Evolutionary conservation across 2,329 filamentous ascomycete genomes (phyloP), one percentile per base, ranked within the genome.

Genomic region (Elsinoe perseae): DNA sequence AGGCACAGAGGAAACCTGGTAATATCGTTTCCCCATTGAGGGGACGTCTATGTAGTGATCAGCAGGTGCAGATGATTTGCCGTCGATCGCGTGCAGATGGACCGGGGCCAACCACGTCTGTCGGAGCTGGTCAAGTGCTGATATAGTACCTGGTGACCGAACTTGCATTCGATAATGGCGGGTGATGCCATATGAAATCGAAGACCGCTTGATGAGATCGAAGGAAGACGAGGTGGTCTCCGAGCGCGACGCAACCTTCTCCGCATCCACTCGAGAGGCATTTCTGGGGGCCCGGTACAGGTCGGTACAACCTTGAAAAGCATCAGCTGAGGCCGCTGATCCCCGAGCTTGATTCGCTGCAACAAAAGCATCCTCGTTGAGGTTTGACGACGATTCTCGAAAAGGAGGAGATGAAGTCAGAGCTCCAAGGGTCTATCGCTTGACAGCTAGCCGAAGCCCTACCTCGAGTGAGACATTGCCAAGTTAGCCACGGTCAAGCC

Each of bases 11-110:
- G 27, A 20, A 18, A 16, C 27, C 30, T 50, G 44, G 44, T 50
- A 32, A 4, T 18, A 32, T 50, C 16, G 44, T 14, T 50, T 50
- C 44, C 44, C 25, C 25, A 16, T 48, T 48, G 43, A 48, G 43
- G 43, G 43, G 23, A n/a, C n/a, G 18, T 28, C 23, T 28, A 48
- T 48, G 23, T 12, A 28, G 23, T 48, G 43, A 48, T 48, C 40
- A 25, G 44, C 44, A 50, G 27, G 44, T 32, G 44, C 44, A 18
- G 25, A 32, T 50, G 44, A 50, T 50, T 50, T 21, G 44, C 32
- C 44, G 44, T 50, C 44, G 44, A 50, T 50, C 44, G 44, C 28
- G 25, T 21, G 44, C 25, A 32, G 44, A 30, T 50, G 44, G 25
- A 6, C 28, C 25, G 7, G 27, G 18, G 21, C 44, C 44, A 50